Evolutionary conservation across 1,139 yeast genomes (phyloP).

Genomic region (Protomyces gravidus): DNA sequence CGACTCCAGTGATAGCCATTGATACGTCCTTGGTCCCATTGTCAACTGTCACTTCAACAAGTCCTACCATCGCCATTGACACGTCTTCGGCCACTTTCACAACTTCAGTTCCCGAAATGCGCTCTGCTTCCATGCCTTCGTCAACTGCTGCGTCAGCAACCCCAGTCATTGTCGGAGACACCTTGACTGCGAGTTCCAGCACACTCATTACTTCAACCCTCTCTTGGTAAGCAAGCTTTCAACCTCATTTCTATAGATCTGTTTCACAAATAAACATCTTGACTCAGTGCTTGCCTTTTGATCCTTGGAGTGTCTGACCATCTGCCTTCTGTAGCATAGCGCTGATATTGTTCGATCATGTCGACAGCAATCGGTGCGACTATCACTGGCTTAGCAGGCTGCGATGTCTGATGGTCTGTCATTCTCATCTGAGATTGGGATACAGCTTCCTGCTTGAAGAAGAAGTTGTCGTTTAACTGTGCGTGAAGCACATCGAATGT

Average conservation of each 20-base stretch:
- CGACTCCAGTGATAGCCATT: too few species aligned
- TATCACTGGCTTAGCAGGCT: too few species aligned
- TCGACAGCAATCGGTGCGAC: background rate
- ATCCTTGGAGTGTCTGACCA: slow-evolving; percentile 18
- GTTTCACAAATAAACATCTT: slow-evolving; percentile 1
- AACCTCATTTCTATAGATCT: background rate
- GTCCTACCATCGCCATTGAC: background rate
- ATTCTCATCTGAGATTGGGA: background rate
- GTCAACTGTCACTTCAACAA: background rate
- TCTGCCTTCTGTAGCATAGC: background rate
- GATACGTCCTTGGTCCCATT: too few species aligned
- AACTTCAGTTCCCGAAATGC: background rate
- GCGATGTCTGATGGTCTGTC: background rate
- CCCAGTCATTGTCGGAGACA: too few species aligned
- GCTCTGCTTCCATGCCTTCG: too few species aligned
- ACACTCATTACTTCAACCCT: too few species aligned
- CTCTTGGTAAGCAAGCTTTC: too few species aligned
- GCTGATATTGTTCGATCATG: background rate
- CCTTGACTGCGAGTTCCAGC: too few species aligned
- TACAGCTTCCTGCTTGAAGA: background rate
- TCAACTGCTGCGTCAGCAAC: too few species aligned
- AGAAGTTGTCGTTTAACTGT: background rate
- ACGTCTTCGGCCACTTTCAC: background rate
- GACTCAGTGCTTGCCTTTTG: slow-evolving; percentile 6
- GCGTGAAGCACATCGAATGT: background rate